Percentiles rank a stretch among this genome's conserved stretches.
These are phyloP conservation scores for Cryptosporidium xiaoi DNA, from an alignment of 169 alveolate species.

Conservation along the genomic window DNA sequence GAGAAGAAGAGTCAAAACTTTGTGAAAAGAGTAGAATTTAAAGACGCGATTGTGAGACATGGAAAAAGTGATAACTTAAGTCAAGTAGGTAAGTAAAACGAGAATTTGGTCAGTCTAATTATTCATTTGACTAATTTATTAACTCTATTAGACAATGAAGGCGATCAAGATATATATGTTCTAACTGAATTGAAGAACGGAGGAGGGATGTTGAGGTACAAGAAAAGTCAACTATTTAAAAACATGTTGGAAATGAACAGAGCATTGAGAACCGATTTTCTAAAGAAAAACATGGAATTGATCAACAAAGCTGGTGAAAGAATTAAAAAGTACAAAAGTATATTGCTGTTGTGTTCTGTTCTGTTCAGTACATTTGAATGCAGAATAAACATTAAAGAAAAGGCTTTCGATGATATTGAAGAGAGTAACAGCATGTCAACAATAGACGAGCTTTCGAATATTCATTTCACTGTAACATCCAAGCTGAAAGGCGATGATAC, in stretches of 20 bases:
- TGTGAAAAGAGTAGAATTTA: no score
- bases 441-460: neutral
- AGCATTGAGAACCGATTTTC: neutral
- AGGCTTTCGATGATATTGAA: neutral
- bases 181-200: no score
- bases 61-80: no score
- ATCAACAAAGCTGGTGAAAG: neutral
- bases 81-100: no score
- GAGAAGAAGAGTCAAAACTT: no score
- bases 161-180: no score
- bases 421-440: neutral
- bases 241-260: neutral
- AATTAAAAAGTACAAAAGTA: conserved; percentile 33
- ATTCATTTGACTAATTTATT: no score
- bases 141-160: no score
- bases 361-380: conserved; percentile 29
- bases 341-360: conserved; percentile 25
- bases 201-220: neutral
- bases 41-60: no score
- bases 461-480: neutral
- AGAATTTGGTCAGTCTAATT: no score
- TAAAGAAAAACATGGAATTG: neutral
- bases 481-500: neutral
- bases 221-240: neutral
- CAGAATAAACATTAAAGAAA: neutral